Evolutionary conservation across 352 stramenopile species (phyloP).

Genomic region (Pythium chondricola): DNA sequence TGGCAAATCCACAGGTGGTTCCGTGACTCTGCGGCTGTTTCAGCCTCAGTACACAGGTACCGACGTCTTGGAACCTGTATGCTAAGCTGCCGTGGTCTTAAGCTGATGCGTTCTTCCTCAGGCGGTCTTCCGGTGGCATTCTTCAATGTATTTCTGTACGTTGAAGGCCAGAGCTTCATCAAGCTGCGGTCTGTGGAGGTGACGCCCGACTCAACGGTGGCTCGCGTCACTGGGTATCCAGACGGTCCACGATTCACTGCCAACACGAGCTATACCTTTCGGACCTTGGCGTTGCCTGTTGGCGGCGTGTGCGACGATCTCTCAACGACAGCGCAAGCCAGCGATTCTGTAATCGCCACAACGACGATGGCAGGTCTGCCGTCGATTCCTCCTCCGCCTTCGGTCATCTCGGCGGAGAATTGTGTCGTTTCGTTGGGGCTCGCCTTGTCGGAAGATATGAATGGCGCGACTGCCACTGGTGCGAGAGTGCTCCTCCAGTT

Average conservation of each 20-base stretch:
- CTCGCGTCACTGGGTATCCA: slow-evolving; percentile 16
- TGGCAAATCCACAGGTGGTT: slow-evolving; percentile 1
- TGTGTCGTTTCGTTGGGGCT: slow-evolving; percentile 19
- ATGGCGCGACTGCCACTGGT: slow-evolving; percentile 17
- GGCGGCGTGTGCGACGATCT: slow-evolving; percentile 33
- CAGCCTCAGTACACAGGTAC: slow-evolving; percentile 20
- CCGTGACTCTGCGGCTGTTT: slow-evolving; percentile 9
- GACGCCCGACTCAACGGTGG: slow-evolving; percentile 8
- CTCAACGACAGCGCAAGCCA: slow-evolving; percentile 17
- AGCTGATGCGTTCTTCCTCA: background rate
- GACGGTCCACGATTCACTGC: slow-evolving; percentile 14
- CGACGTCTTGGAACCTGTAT: too few species aligned
- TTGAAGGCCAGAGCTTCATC: slow-evolving; percentile 7
- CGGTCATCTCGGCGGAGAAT: slow-evolving; percentile 11
- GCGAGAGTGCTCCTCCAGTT: too few species aligned
- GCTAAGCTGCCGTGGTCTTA: background rate
- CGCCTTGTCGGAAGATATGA: slow-evolving; percentile 24
- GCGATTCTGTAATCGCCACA: slow-evolving; percentile 21
- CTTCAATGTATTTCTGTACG: slow-evolving; percentile 9
- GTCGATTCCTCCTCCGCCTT: slow-evolving; percentile 12
- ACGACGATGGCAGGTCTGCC: slow-evolving; percentile 26
- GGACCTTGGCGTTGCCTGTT: slow-evolving; percentile 34
- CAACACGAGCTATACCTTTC: slow-evolving; percentile 32
- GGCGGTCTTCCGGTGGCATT: slow-evolving; percentile 6
- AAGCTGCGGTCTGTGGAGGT: slow-evolving; percentile 23